phyloP scores from a whole-genome alignment of 768 basidiomycete genomes.

The Russula lepida region DNA sequence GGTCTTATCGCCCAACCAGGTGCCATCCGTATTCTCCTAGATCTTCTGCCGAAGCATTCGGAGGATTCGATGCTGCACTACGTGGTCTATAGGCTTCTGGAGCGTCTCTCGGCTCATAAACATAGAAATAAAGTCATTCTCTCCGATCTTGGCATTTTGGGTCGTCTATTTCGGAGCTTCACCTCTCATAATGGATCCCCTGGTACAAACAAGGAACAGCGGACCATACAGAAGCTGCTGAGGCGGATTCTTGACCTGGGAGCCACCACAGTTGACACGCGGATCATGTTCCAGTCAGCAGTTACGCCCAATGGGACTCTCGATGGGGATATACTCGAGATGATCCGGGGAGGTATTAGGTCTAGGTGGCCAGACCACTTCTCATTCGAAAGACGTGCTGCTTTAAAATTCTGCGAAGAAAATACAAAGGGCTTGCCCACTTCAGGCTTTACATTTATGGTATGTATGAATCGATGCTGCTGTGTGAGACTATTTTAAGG shows the following conservation, averaged over 20 bases:
- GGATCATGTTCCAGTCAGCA: conserved; percentile 51
- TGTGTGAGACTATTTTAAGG: conserved; percentile 22
- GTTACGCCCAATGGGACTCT: conserved; percentile 43
- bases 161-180: conserved; percentile 45
- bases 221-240: conserved; percentile 52
- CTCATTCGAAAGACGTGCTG: conserved; percentile 50
- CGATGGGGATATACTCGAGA: conserved; percentile 57
- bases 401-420: conserved; percentile 42
- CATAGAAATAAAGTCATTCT: conserved; percentile 68
- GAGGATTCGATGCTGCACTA: conserved; percentile 40
- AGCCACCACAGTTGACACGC: conserved; percentile 53
- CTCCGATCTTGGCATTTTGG: conserved; percentile 48
- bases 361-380: conserved; percentile 76
- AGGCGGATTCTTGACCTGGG: conserved; percentile 71
- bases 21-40: conserved; percentile 54
- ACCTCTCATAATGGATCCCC: conserved; percentile 24
- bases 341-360: conserved; percentile 63
- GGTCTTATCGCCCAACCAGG: conserved; percentile 49
- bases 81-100: conserved; percentile 51
- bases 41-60: conserved; percentile 31
- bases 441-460: conserved; percentile 69
- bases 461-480: conserved; percentile 22
- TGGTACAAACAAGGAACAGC: conserved; percentile 42
- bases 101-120: conserved; percentile 47
- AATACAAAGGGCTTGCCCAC: conserved; percentile 45